Conservation (phyloP, 177 flowering plant genomes). For the Vitis hybrid region DNA sequence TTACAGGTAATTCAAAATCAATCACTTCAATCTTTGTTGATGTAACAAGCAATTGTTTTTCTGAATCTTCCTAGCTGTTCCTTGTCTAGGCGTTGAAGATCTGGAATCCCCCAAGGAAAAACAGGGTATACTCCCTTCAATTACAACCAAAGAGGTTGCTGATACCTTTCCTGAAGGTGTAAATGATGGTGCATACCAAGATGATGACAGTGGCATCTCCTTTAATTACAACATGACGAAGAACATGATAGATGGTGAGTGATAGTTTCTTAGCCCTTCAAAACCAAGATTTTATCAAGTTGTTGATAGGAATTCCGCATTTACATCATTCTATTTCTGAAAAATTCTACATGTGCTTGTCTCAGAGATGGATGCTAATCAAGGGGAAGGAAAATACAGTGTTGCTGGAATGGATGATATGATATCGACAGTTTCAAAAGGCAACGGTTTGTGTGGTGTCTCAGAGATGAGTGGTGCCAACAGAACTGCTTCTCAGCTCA, state of each 20-base stretch:
- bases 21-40: not conserved
- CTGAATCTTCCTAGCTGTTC: not conserved
- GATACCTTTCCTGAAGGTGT: constrained; percentile 20
- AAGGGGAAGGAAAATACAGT: constrained; percentile 10
- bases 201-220: constrained; percentile 20
- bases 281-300: not conserved
- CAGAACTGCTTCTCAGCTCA: constrained; percentile 14
- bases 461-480: constrained; percentile 21
- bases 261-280: not conserved
- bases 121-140: constrained; percentile 11
- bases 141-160: constrained; percentile 20
- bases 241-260: constrained; percentile 19
- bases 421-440: constrained; percentile 12
- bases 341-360: constrained; percentile 1
- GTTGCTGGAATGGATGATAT: constrained; percentile 15
- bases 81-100: constrained; percentile 23
- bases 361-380: constrained; percentile 27
- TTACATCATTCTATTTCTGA: not conserved
- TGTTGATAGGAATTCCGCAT: not conserved
- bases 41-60: not conserved
- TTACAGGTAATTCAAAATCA: constrained; percentile 40
- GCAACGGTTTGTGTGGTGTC: constrained; percentile 8
- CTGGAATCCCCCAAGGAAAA: constrained; percentile 22
- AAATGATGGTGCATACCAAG: constrained; percentile 18
- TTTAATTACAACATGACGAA: constrained; percentile 4